Evolutionary conservation across 2,329 filamentous ascomycete species (phyloP).

Genomic region (Falciphora oryzae): DNA sequence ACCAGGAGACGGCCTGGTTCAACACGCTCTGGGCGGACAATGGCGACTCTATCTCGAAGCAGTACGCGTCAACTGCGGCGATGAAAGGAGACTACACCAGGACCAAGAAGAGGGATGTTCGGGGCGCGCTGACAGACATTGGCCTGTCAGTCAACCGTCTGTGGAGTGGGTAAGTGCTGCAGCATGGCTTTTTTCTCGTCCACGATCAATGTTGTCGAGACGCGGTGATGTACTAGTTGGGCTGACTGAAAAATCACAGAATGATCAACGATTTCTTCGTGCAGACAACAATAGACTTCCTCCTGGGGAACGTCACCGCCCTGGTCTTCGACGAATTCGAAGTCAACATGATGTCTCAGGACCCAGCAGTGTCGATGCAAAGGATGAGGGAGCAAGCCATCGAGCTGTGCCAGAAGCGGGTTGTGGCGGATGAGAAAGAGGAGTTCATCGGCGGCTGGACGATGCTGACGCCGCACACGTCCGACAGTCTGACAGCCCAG

Average conservation of each 20-base stretch:
- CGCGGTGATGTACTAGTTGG: constrained; percentile 13
- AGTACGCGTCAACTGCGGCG: constrained; percentile 92
- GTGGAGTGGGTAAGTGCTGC: constrained; percentile 54
- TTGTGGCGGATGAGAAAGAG: constrained; percentile 76
- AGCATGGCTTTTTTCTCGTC: not conserved
- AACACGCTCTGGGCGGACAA: constrained; percentile 98
- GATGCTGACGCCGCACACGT: constrained; percentile 66
- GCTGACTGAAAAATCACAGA: constrained; percentile 42
- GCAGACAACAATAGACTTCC: constrained; percentile 89
- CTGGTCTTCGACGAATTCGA: constrained; percentile 93
- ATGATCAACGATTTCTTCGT: constrained; percentile 98
- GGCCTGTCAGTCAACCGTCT: constrained; percentile 78
- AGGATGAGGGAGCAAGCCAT: constrained; percentile 85
- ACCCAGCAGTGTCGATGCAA: constrained; percentile 81
- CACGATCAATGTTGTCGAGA: not conserved
- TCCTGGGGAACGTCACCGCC: constrained; percentile 80
- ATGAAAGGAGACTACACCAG: constrained; percentile 96
- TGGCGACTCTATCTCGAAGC: constrained; percentile 89
- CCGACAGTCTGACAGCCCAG: constrained; percentile 62
- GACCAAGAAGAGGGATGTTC: constrained; percentile 83
- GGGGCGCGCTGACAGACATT: constrained; percentile 85
- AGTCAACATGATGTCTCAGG: constrained; percentile 84
- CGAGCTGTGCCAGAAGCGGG: constrained; percentile 79
- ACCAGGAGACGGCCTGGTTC: constrained; percentile 85
- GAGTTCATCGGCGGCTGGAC: constrained; percentile 89